A percentile compares a stretch with the other conserved stretches of the same genome.
These are phyloP conservation scores for Emergomyces africanus DNA, from an alignment of 2,329 filamentous ascomycete genomes.

Conservation along the genomic window DNA sequence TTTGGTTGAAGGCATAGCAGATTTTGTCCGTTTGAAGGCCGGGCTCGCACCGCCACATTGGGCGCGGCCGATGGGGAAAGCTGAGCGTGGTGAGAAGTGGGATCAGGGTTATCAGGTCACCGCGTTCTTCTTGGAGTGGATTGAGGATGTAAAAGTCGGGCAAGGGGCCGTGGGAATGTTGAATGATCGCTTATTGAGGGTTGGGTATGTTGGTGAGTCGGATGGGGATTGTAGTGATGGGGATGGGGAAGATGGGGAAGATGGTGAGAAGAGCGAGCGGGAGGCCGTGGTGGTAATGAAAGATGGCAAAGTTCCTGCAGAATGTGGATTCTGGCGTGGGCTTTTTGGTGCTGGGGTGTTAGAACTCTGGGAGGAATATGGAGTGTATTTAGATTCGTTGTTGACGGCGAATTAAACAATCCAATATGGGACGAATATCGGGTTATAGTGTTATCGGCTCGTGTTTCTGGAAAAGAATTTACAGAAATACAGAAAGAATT, in stretches of 20 bases:
- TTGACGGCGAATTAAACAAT: not conserved
- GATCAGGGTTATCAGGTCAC: slow-evolving; percentile 84
- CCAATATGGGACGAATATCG: not conserved
- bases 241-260: not conserved
- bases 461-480: too few relatives aligned
- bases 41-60: slow-evolving; percentile 71
- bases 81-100: slow-evolving; percentile 52
- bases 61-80: slow-evolving; percentile 40
- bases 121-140: slow-evolving; percentile 77
- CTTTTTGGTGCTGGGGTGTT: slow-evolving; percentile 54
- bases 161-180: slow-evolving; percentile 50
- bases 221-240: slow-evolving; percentile 3
- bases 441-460: too few relatives aligned
- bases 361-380: slow-evolving; percentile 65
- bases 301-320: not conserved
- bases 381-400: slow-evolving; percentile 31
- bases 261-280: slow-evolving; percentile 21
- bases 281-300: slow-evolving; percentile 1
- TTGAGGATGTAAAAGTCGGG: slow-evolving; percentile 60
- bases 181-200: slow-evolving; percentile 25
- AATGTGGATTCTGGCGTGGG: slow-evolving; percentile 22
- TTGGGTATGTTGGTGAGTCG: slow-evolving; percentile 24
- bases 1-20: slow-evolving; percentile 79
- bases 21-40: slow-evolving; percentile 74
- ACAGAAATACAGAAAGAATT: too few relatives aligned